Percentiles rank a stretch among this genome's conserved stretches.
phyloP scores from a whole-genome alignment of 148 eudicot genomes.

The Chenopodium album region DNA sequence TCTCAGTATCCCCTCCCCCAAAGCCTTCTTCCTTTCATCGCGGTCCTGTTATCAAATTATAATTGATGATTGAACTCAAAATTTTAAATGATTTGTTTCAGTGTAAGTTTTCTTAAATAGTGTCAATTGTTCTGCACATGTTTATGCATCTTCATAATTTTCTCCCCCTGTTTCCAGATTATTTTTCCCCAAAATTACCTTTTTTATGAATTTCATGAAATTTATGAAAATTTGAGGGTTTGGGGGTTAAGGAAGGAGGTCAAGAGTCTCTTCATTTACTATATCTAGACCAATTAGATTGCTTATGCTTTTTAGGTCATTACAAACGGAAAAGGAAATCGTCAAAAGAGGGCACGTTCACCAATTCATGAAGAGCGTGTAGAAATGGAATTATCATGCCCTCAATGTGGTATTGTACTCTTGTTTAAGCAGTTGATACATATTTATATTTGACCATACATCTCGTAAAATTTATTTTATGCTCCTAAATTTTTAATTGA shows the following conservation, averaged over 20 bases:
- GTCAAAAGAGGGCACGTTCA: constrained; percentile 61
- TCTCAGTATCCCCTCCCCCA: no score
- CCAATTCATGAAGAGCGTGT: constrained; percentile 34
- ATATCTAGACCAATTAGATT: not conserved
- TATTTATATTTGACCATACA: not conserved
- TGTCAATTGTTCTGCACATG: not conserved
- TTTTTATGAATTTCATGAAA: not conserved
- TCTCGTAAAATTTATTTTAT: no score
- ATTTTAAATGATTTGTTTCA: not conserved
- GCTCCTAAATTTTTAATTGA: no score
- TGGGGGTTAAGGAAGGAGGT: not conserved
- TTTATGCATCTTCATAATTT: not conserved
- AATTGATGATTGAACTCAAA: not conserved
- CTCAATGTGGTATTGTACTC: constrained; percentile 73
- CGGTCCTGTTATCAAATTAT: not conserved
- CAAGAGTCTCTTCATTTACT: not conserved
- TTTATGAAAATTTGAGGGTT: not conserved
- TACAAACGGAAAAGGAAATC: constrained; percentile 39
- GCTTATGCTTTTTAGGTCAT: constrained; percentile 43
- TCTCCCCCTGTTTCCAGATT: not conserved
- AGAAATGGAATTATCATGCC: constrained; percentile 53
- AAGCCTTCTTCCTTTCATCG: not conserved
- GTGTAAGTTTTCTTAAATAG: not conserved
- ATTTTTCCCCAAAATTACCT: not conserved
- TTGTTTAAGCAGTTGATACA: not conserved